Evolutionary conservation across 257 asterid genomes (phyloP).

Genomic region (Rhazya stricta): DNA sequence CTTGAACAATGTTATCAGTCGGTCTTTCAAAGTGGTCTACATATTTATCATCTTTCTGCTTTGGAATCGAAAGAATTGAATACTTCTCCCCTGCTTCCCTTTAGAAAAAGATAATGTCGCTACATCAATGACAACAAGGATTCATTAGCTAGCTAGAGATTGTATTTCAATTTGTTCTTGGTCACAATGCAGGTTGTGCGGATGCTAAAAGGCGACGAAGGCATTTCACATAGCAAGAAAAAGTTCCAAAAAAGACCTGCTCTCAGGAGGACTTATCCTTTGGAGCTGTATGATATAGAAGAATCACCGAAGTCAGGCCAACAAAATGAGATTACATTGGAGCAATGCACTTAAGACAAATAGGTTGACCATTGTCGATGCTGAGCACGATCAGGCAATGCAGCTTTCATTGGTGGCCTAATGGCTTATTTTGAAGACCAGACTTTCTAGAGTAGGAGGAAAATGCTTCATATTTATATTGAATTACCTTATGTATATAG

Average conservation of each 20-base stretch:
- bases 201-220: conserved; percentile 73
- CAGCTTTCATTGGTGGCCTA: conserved; percentile 3
- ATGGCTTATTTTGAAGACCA: neutral
- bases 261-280: conserved; percentile 44
- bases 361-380: neutral
- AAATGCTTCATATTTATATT: neutral
- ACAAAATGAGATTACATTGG: conserved; percentile 17
- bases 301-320: conserved; percentile 14
- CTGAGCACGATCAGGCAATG: neutral
- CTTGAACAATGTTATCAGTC: too few species aligned
- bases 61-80: neutral
- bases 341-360: conserved; percentile 11
- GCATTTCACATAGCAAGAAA: conserved; percentile 45
- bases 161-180: neutral
- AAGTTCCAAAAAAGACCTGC: conserved; percentile 73
- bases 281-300: conserved; percentile 12
- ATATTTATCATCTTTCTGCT: neutral
- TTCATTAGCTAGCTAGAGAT: neutral
- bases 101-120: neutral
- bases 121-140: neutral
- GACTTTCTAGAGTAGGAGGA: neutral
- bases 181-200: conserved; percentile 45
- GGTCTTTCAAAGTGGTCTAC: neutral
- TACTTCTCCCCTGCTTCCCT: neutral
- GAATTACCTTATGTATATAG: conserved; percentile 8